Percentiles rank a stretch among this genome's conserved stretches.
Conservation (phyloP, 495 filamentous ascomycete species). For the Aspergillus baeticus region DNA sequence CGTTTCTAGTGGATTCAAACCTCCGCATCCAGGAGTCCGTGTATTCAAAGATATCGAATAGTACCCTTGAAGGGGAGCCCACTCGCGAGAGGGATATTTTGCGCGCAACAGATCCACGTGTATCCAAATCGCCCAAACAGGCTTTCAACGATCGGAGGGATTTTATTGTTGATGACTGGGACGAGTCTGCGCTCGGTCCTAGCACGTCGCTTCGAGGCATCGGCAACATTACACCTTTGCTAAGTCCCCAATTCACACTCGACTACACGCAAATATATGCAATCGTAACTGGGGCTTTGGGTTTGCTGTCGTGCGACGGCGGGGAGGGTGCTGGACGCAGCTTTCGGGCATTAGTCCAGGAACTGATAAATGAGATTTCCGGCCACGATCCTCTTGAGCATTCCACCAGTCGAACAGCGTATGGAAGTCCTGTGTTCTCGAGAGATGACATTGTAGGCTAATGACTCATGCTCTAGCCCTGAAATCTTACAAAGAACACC, state of each 20-base stretch:
- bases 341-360: conserved; percentile 20
- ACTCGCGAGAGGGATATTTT: conserved; percentile 20
- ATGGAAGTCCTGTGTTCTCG: neutral
- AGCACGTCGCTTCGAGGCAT: conserved; percentile 5
- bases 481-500: conserved; percentile 27
- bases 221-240: conserved; percentile 7
- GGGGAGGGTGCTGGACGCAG: conserved; percentile 4
- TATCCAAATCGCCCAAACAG: conserved; percentile 4
- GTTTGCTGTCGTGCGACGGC: neutral
- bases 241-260: conserved; percentile 29
- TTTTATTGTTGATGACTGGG: conserved; percentile 42
- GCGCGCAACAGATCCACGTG: conserved; percentile 22
- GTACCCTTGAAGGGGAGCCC: conserved; percentile 7
- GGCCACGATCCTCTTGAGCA: neutral
- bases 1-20: conserved; percentile 35
- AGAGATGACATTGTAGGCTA: neutral
- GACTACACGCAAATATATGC: conserved; percentile 33
- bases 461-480: conserved; percentile 18
- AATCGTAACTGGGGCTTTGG: conserved; percentile 18
- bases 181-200: conserved; percentile 24
- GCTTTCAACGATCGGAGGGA: conserved; percentile 15
- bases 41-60: conserved; percentile 20
- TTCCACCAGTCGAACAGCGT: conserved; percentile 24
- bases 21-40: conserved; percentile 38
- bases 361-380: conserved; percentile 14